phyloP scores from a whole-genome alignment of 1,284 basidiomycete genomes.

The Bjerkandera adusta region DNA sequence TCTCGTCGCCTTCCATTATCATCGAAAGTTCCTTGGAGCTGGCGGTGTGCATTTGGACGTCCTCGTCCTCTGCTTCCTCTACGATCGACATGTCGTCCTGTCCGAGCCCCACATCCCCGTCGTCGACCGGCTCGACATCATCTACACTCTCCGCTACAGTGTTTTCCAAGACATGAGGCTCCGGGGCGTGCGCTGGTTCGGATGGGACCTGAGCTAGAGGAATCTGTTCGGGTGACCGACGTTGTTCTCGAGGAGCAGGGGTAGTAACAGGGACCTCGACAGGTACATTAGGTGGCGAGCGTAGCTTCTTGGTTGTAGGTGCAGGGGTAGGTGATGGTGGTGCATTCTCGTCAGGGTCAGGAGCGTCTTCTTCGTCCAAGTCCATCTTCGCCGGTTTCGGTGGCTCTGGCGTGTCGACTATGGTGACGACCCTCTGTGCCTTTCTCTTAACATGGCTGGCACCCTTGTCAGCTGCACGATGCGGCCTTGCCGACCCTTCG shows the following conservation, averaged over 20 bases:
- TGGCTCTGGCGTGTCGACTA: conserved; percentile 5
- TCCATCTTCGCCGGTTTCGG: conserved; percentile 16
- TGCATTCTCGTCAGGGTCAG: conserved; percentile 2
- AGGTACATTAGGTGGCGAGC: too few relatives aligned
- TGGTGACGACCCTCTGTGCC: conserved; percentile 9
- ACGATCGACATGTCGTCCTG: too few relatives aligned
- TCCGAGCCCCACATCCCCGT: too few relatives aligned
- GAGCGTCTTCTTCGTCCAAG: conserved; percentile 13
- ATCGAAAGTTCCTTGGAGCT: conserved; percentile 51
- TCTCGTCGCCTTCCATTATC: conserved; percentile 71
- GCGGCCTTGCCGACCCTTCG: not conserved
- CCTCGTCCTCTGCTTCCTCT: conserved; percentile 1
- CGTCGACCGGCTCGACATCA: too few relatives aligned
- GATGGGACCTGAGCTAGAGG: too few relatives aligned
- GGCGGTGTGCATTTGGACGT: conserved; percentile 13
- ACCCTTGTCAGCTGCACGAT: not conserved
- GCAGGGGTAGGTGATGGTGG: not conserved
- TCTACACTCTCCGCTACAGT: too few relatives aligned
- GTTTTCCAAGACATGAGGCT: too few relatives aligned
- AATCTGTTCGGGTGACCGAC: too few relatives aligned
- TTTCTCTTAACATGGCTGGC: conserved; percentile 7
- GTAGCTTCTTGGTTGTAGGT: too few relatives aligned
- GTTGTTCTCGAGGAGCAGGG: too few relatives aligned
- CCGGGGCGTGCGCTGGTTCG: too few relatives aligned
- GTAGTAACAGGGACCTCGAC: too few relatives aligned